Conservation (phyloP, 805 yeast genomes). For the Candida gorgasii region DNA sequence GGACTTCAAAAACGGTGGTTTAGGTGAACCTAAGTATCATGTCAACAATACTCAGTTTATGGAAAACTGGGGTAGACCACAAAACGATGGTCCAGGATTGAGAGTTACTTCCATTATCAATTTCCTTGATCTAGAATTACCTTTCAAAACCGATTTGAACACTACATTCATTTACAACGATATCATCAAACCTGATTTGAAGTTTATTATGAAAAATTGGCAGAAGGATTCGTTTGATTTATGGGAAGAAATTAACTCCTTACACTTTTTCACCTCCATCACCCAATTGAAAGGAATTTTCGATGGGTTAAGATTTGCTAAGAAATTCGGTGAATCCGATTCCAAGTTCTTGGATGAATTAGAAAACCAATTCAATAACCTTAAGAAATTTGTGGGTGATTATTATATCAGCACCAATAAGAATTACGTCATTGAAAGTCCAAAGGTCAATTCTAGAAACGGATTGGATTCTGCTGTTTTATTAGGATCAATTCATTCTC, state of each 20-base stretch:
- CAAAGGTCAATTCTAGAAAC: slow-evolving; percentile 50
- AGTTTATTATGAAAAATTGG: slow-evolving; percentile 67
- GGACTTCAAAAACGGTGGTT: slow-evolving; percentile 44
- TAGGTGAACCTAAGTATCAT: slow-evolving; percentile 90
- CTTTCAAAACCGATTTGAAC: slow-evolving; percentile 12
- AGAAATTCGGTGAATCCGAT: slow-evolving; percentile 19
- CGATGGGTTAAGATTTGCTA: slow-evolving; percentile 49
- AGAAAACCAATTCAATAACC: slow-evolving; percentile 27
- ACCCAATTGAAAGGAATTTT: slow-evolving; percentile 69
- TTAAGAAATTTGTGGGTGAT: slow-evolving; percentile 39
- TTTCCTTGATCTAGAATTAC: slow-evolving; percentile 42
- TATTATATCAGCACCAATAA: slow-evolving; percentile 23
- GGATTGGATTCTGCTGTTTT: slow-evolving; percentile 83
- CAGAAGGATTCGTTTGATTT: slow-evolving; percentile 69
- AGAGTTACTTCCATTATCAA: slow-evolving; percentile 64
- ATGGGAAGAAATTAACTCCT: slow-evolving; percentile 85
- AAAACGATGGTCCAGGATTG: slow-evolving; percentile 91
- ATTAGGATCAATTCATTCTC: slow-evolving; percentile 51
- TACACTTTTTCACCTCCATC: slow-evolving; percentile 77
- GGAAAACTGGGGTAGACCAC: slow-evolving; percentile 91
- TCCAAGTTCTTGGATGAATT: slow-evolving; percentile 30
- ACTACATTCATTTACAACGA: slow-evolving; percentile 46
- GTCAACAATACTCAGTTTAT: slow-evolving; percentile 64
- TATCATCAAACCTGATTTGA: slow-evolving; percentile 68
- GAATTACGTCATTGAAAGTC: slow-evolving; percentile 69